phyloP scores from a whole-genome alignment of 2,329 filamentous ascomycete genomes.

The Hymenotorrendiella dingleyae region DNA sequence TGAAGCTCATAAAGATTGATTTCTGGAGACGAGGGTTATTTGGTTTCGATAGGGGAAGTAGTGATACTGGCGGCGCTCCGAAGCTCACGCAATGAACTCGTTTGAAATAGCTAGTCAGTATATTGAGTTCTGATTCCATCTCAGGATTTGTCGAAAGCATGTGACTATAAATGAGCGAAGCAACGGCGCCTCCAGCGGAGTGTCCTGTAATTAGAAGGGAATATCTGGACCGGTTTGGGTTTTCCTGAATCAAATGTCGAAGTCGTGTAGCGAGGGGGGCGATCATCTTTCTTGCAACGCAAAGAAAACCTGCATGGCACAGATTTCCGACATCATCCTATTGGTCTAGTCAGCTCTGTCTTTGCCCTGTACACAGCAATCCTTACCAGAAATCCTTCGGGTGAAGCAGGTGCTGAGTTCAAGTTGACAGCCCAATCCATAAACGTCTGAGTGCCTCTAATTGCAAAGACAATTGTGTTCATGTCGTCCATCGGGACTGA shows the following conservation, averaged over 20 bases:
- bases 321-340: constrained; percentile 68
- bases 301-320: constrained; percentile 76
- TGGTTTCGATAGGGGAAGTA: constrained; percentile 62
- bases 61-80: constrained; percentile 71
- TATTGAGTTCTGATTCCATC: constrained; percentile 62
- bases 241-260: constrained; percentile 63
- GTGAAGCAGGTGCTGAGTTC: constrained; percentile 59
- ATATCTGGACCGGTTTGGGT: constrained; percentile 58
- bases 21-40: constrained; percentile 45
- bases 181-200: constrained; percentile 79
- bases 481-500: constrained; percentile 72
- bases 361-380: background rate
- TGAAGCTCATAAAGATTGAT: constrained; percentile 70
- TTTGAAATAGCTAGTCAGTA: constrained; percentile 65
- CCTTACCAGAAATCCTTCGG: constrained; percentile 57
- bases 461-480: constrained; percentile 76
- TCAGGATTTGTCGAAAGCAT: constrained; percentile 58
- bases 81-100: constrained; percentile 81
- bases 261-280: constrained; percentile 65
- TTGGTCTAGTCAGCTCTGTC: constrained; percentile 7
- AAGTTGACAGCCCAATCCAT: constrained; percentile 86
- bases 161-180: constrained; percentile 72
- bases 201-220: constrained; percentile 81
- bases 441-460: constrained; percentile 73
- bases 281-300: constrained; percentile 70